phyloP scores from a whole-genome alignment of 768 basidiomycete species.

The Lepiota subincarnata region DNA sequence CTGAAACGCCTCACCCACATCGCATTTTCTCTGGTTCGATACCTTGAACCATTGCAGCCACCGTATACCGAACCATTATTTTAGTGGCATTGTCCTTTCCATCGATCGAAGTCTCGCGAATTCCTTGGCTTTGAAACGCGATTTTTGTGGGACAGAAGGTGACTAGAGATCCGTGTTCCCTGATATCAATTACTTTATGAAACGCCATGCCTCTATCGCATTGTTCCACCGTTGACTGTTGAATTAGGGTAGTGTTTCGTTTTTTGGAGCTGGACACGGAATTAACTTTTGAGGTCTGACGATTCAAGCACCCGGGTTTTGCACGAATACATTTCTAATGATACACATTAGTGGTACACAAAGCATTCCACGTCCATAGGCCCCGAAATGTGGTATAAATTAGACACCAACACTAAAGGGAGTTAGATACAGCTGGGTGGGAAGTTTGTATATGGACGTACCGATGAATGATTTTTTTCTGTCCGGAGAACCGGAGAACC shows the following conservation, averaged over 20 bases:
- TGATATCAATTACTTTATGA: background rate
- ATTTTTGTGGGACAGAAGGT: too few relatives aligned
- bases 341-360: slow-evolving; percentile 11
- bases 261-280: background rate
- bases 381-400: background rate
- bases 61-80: too few relatives aligned
- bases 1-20: too few relatives aligned
- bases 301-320: background rate
- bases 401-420: slow-evolving; percentile 10
- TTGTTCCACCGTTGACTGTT: background rate
- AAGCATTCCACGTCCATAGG: background rate
- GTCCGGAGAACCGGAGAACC: slow-evolving; percentile 84
- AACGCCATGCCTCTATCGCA: slow-evolving; percentile 12
- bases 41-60: too few relatives aligned
- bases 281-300: background rate
- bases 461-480: slow-evolving; percentile 31
- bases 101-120: too few relatives aligned
- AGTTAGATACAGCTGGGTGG: background rate
- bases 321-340: background rate
- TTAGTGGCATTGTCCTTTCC: too few relatives aligned
- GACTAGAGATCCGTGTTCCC: too few relatives aligned
- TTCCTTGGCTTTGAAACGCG: too few relatives aligned
- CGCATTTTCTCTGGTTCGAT: too few relatives aligned
- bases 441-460: background rate
- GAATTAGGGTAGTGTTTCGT: too few relatives aligned